These are phyloP conservation scores for Parathielavia hyrcaniae DNA, from an alignment of 495 filamentous ascomycete species.

Conservation along the genomic window DNA sequence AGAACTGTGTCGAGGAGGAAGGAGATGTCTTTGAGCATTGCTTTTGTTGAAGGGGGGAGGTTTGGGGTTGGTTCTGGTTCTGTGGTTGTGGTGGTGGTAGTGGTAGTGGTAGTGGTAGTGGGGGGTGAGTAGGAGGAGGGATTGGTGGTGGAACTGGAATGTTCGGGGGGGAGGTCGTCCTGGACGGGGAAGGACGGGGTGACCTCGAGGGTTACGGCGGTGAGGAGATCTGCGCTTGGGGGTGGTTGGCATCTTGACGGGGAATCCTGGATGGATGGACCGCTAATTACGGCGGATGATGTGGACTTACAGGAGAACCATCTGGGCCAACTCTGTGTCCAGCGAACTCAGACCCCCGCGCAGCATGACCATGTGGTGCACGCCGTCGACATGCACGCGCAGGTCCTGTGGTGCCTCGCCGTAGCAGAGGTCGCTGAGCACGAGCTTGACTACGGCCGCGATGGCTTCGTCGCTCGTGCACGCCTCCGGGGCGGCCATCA, in stretches of 20 bases:
- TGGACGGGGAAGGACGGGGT: slow-evolving; percentile 2
- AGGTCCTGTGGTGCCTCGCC: slow-evolving; percentile 9
- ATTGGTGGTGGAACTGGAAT: background rate
- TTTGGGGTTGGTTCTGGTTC: too few relatives aligned
- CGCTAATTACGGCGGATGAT: background rate
- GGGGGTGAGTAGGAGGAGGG: background rate
- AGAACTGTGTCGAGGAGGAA: slow-evolving; percentile 18
- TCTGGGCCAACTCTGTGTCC: slow-evolving; percentile 9
- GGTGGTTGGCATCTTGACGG: background rate
- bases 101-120: background rate
- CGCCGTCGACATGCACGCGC: slow-evolving; percentile 5
- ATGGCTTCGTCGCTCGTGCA: slow-evolving; percentile 11
- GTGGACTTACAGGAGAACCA: slow-evolving; percentile 16
- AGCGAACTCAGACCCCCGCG: slow-evolving; percentile 6
- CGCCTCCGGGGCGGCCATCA: background rate
- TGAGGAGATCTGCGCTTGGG: slow-evolving; percentile 13
- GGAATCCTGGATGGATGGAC: background rate
- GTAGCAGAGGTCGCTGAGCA: slow-evolving; percentile 15
- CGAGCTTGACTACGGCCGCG: slow-evolving; percentile 6
- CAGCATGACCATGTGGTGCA: slow-evolving; percentile 6
- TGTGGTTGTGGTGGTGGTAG: too few relatives aligned
- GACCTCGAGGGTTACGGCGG: slow-evolving; percentile 4
- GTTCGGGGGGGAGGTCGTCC: too few relatives aligned
- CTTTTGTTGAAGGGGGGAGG: background rate
- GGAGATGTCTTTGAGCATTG: slow-evolving; percentile 16